phyloP scores from a whole-genome alignment of 805 yeast genomes.

The Starmerella potacharoeniae region DNA sequence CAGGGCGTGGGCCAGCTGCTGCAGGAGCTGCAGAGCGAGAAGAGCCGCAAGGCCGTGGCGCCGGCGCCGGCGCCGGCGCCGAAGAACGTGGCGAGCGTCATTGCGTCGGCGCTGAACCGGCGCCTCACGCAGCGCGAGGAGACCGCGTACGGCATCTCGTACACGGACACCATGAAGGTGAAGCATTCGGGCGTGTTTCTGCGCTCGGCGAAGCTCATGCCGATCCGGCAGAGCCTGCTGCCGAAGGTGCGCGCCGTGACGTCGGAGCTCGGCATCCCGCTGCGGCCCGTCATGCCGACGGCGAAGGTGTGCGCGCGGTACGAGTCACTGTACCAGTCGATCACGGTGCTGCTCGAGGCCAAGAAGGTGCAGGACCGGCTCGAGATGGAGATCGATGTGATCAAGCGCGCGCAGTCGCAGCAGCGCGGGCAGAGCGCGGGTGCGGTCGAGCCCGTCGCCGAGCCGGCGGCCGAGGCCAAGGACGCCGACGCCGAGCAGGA shows the following conservation, averaged over 20 bases:
- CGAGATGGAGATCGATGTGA: constrained; percentile 60
- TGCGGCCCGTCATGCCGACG: constrained; percentile 82
- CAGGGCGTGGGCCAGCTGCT: constrained; percentile 84
- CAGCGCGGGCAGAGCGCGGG: neutral
- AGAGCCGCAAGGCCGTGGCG: constrained; percentile 30
- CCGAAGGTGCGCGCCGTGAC: constrained; percentile 48
- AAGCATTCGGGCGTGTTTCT: constrained; percentile 60
- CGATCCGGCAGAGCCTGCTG: constrained; percentile 67
- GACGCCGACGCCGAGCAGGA: too few species aligned
- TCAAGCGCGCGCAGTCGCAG: constrained; percentile 6
- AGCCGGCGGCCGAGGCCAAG: too few species aligned
- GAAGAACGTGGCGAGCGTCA: constrained; percentile 22
- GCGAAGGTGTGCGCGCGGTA: constrained; percentile 62
- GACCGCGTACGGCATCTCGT: constrained; percentile 69
- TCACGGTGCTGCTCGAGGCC: constrained; percentile 63
- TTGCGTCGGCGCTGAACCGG: constrained; percentile 32
- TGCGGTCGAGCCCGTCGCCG: neutral
- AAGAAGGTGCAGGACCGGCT: constrained; percentile 81
- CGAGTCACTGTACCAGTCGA: constrained; percentile 60
- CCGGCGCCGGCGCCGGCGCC: constrained; percentile 13
- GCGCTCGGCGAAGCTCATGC: constrained; percentile 66
- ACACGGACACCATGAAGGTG: constrained; percentile 37
- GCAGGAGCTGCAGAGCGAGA: constrained; percentile 62
- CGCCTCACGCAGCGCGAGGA: constrained; percentile 66
- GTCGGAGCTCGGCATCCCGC: constrained; percentile 68